phyloP scores from a whole-genome alignment of 768 basidiomycete genomes.

The Termitomyces sp. region DNA sequence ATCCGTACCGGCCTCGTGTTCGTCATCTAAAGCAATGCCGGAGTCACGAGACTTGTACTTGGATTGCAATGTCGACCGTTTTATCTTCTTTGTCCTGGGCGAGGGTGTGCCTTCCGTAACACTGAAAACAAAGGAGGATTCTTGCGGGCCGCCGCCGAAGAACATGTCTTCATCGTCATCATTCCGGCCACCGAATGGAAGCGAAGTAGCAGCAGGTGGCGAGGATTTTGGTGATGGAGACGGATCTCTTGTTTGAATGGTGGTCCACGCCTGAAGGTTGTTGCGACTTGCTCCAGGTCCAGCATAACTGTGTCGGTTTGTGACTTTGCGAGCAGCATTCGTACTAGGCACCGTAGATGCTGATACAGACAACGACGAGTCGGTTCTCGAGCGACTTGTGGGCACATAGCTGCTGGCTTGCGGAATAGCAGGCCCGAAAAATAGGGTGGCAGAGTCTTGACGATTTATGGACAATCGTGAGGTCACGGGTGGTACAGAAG shows the following conservation, averaged over 20 bases:
- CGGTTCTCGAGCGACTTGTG: conserved; percentile 24
- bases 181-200: conserved; percentile 18
- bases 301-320: conserved; percentile 63
- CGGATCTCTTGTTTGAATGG: conserved; percentile 30
- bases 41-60: conserved; percentile 75
- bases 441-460: conserved; percentile 57
- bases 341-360: conserved; percentile 16
- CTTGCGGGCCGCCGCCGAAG: conserved; percentile 38
- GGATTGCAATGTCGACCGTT: conserved; percentile 38
- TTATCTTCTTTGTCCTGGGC: conserved; percentile 35
- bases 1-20: conserved; percentile 30
- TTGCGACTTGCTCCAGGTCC: conserved; percentile 32
- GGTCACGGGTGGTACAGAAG: conserved; percentile 2
- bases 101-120: conserved; percentile 55
- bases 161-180: conserved; percentile 54
- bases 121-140: conserved; percentile 52
- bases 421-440: conserved; percentile 59
- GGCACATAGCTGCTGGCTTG: conserved; percentile 17
- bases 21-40: conserved; percentile 56
- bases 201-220: conserved; percentile 22
- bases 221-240: conserved; percentile 49
- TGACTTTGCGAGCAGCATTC: conserved; percentile 18
- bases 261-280: conserved; percentile 30
- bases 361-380: conserved; percentile 21
- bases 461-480: conserved; percentile 39